A percentile compares a stretch with the other conserved stretches of the same genome.
These are phyloP conservation scores for Prunus persica DNA, from an alignment of 306 rosid species.

Conservation along the genomic window Prunus_persica_NCBIv2 NC_034010.1:5881001-5881500, in stretches of 20 bases:
- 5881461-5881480: neutral
- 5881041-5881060: neutral
- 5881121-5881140: neutral
- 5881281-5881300: neutral
- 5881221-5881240: slow-evolving; percentile 99
- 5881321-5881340: neutral
- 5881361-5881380: neutral
- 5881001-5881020: neutral
- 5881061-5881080: neutral
- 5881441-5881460: neutral
- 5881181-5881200: slow-evolving; percentile 92
- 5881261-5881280: slow-evolving; percentile 19
- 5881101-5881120: neutral
- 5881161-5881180: slow-evolving; percentile 77
- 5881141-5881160: slow-evolving; percentile 15
- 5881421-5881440: neutral
- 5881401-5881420: neutral
- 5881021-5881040: neutral
- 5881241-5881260: slow-evolving; percentile 16
- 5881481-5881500: neutral
- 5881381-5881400: neutral
- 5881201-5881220: slow-evolving; percentile 90
- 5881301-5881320: neutral
- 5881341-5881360: neutral
- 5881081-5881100: neutral